phyloP scores from a whole-genome alignment of 495 filamentous ascomycete genomes.

The Bathelium albidoporum region DNA sequence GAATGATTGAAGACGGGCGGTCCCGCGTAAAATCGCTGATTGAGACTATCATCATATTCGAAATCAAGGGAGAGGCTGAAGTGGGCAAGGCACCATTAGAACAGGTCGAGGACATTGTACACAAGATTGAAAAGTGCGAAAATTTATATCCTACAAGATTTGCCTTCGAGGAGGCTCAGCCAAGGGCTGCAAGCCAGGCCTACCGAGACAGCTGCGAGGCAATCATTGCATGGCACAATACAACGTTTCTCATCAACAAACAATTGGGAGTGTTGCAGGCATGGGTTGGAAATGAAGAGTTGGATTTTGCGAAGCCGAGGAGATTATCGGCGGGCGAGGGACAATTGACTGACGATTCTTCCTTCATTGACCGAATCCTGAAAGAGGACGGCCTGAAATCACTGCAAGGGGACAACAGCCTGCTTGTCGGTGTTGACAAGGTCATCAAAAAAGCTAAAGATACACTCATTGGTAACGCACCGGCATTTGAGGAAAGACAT shows the following conservation, averaged over 20 bases:
- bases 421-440: constrained; percentile 68
- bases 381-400: constrained; percentile 93
- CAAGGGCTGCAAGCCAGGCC: constrained; percentile 57
- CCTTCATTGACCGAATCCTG: constrained; percentile 93
- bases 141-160: constrained; percentile 68
- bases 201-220: constrained; percentile 75
- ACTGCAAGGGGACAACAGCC: constrained; percentile 72
- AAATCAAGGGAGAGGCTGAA: constrained; percentile 87
- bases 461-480: constrained; percentile 78
- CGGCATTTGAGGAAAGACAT: constrained; percentile 78
- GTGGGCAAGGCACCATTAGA: constrained; percentile 75
- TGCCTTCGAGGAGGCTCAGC: constrained; percentile 60
- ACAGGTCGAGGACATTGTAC: constrained; percentile 81
- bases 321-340: constrained; percentile 38
- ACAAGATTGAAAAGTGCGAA: constrained; percentile 80
- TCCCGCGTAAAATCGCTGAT: constrained; percentile 54
- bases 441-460: constrained; percentile 90
- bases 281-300: constrained; percentile 93
- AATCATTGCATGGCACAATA: constrained; percentile 92
- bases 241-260: constrained; percentile 93
- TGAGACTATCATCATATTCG: constrained; percentile 80
- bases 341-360: constrained; percentile 74
- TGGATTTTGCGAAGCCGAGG: constrained; percentile 69
- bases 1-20: constrained; percentile 23
- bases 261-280: constrained; percentile 80